These are phyloP conservation scores for Singerocomus rubriflavus DNA, from an alignment of 1,284 basidiomycete species.

Conservation along the genomic window DNA sequence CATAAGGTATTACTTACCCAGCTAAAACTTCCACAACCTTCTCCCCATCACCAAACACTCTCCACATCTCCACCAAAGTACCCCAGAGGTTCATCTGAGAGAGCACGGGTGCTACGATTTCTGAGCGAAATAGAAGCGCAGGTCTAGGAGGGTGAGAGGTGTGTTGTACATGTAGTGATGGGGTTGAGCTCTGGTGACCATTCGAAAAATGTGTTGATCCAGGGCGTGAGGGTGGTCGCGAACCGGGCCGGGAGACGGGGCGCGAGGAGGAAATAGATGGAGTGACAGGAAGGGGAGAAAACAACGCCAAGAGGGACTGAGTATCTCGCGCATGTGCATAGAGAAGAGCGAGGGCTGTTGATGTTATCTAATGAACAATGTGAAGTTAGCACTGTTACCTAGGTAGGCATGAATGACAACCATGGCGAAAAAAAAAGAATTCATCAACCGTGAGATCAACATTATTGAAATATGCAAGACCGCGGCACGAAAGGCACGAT, in stretches of 20 bases:
- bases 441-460: neutral
- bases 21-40: conserved; percentile 44
- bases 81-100: conserved; percentile 52
- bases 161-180: conserved; percentile 12
- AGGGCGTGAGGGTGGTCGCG: conserved; percentile 25
- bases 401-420: neutral
- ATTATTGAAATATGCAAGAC: neutral
- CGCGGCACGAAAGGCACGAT: neutral
- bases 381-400: conserved; percentile 6
- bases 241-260: conserved; percentile 22
- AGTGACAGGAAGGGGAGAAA: conserved; percentile 7
- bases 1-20: conserved; percentile 51
- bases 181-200: conserved; percentile 1
- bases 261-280: conserved; percentile 15
- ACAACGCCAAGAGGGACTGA: conserved; percentile 21
- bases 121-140: conserved; percentile 13
- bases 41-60: conserved; percentile 15
- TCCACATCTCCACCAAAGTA: conserved; percentile 30
- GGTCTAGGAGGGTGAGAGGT: conserved; percentile 4
- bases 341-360: conserved; percentile 31
- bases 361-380: conserved; percentile 24
- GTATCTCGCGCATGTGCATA: conserved; percentile 27
- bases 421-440: neutral
- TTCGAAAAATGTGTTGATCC: conserved; percentile 15
- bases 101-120: conserved; percentile 83